Conservation (phyloP, 441 rosid genomes). For the Erodium moschatum region DNA sequence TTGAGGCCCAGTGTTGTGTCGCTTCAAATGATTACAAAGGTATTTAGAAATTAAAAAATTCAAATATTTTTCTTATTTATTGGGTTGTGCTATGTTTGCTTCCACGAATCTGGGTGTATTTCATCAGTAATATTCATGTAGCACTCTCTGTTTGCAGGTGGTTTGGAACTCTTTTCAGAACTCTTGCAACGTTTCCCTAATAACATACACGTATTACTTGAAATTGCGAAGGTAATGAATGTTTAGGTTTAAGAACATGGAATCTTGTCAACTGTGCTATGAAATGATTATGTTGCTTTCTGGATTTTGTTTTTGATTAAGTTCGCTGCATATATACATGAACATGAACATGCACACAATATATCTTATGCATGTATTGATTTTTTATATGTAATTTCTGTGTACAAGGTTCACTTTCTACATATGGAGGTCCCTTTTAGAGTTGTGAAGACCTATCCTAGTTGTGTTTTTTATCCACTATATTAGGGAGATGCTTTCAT, state of each 20-base stretch:
- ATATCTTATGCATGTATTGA: background rate
- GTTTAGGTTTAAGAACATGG: background rate
- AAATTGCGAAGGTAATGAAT: slow-evolving; percentile 71
- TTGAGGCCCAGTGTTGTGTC: slow-evolving; percentile 85
- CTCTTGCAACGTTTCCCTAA: slow-evolving; percentile 82
- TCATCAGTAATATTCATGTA: slow-evolving; percentile 3
- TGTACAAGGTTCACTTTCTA: background rate
- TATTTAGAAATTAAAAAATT: slow-evolving; percentile 16
- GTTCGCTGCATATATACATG: background rate
- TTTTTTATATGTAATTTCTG: background rate
- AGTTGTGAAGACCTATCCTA: background rate
- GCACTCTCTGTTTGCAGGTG: slow-evolving; percentile 42
- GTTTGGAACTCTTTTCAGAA: slow-evolving; percentile 72
- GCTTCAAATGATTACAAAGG: slow-evolving; percentile 94
- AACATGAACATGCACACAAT: background rate
- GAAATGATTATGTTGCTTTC: background rate
- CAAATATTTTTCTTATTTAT: slow-evolving; percentile 8
- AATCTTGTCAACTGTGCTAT: background rate
- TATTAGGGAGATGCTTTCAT: background rate
- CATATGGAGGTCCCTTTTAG: background rate
- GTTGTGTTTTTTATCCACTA: too few species aligned
- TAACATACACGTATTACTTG: slow-evolving; percentile 76
- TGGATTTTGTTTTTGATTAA: background rate
- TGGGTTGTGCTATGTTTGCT: slow-evolving; percentile 8
- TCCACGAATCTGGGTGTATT: background rate